phyloP scores from a whole-genome alignment of 768 basidiomycete species.

The Auriscalpium microsporum region DNA sequence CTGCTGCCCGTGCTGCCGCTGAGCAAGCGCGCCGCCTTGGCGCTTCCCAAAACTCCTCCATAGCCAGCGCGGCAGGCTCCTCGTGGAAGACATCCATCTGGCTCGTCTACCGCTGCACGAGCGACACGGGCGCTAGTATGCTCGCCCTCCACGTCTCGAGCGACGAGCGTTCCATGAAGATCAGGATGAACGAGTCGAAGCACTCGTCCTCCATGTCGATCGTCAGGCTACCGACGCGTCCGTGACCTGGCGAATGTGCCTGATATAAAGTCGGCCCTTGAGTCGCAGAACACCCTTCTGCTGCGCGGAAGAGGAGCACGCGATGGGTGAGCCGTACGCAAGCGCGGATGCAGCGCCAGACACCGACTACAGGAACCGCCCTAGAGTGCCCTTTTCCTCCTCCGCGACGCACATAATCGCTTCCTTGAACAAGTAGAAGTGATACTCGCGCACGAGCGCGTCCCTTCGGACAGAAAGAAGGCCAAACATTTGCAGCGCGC shows the following conservation, averaged over 20 bases:
- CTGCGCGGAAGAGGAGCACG: background rate
- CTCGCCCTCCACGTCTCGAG: constrained; percentile 84
- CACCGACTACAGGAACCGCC: constrained; percentile 62
- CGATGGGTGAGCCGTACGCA: constrained; percentile 35
- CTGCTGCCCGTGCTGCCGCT: constrained; percentile 57
- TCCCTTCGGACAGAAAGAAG: constrained; percentile 84
- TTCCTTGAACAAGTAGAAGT: constrained; percentile 94
- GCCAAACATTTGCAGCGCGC: constrained; percentile 87
- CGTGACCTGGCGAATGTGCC: constrained; percentile 85
- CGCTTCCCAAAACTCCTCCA: constrained; percentile 74
- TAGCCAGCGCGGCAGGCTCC: constrained; percentile 20
- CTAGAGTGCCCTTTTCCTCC: constrained; percentile 80
- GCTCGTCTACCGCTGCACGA: constrained; percentile 41
- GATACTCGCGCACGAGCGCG: constrained; percentile 84
- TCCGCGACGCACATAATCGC: constrained; percentile 94
- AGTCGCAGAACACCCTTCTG: constrained; percentile 73
- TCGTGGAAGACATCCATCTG: constrained; percentile 34
- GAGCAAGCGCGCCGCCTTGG: constrained; percentile 71
- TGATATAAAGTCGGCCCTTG: constrained; percentile 92
- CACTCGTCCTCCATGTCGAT: constrained; percentile 97
- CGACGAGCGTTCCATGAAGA: constrained; percentile 85
- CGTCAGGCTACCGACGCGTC: constrained; percentile 82
- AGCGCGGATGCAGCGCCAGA: constrained; percentile 32
- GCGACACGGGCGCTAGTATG: constrained; percentile 68
- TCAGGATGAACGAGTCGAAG: constrained; percentile 90